These are phyloP conservation scores for Psilocybe tampanensis DNA, from an alignment of 768 basidiomycete genomes.

Conservation along the genomic window DNA sequence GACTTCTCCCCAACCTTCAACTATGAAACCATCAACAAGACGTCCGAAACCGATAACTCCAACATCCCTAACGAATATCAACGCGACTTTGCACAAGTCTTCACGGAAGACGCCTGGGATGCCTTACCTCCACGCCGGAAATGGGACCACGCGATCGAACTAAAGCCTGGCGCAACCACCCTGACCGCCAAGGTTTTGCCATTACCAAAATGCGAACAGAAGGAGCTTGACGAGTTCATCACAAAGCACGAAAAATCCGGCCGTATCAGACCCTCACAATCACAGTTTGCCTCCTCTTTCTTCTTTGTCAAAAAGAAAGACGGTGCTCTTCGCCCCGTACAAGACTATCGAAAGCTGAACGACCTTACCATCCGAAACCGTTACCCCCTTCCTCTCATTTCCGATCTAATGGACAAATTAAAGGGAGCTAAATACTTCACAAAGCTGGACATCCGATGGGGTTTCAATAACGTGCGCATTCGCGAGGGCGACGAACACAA, in stretches of 20 bases:
- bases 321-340: slow-evolving; percentile 19
- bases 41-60: background rate
- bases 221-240: background rate
- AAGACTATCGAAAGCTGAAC: slow-evolving; percentile 33
- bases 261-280: background rate
- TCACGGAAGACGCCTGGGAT: background rate
- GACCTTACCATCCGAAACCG: slow-evolving; percentile 28
- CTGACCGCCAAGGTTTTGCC: slow-evolving; percentile 5
- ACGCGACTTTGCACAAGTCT: background rate
- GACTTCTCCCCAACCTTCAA: too few relatives aligned
- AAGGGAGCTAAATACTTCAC: slow-evolving; percentile 28
- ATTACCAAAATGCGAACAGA: background rate
- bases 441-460: slow-evolving; percentile 40
- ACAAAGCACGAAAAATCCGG: slow-evolving; percentile 1
- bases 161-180: background rate
- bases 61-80: background rate
- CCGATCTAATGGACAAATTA: slow-evolving; percentile 27
- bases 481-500: slow-evolving; percentile 37
- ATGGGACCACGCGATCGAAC: slow-evolving; percentile 8
- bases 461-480: slow-evolving; percentile 38
- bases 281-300: background rate
- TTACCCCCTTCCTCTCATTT: slow-evolving; percentile 28
- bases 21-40: background rate
- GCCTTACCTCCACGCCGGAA: background rate
- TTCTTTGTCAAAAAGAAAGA: slow-evolving; percentile 16